phyloP scores from a whole-genome alignment of 495 filamentous ascomycete species.

The Penicillium fimorum region DNA sequence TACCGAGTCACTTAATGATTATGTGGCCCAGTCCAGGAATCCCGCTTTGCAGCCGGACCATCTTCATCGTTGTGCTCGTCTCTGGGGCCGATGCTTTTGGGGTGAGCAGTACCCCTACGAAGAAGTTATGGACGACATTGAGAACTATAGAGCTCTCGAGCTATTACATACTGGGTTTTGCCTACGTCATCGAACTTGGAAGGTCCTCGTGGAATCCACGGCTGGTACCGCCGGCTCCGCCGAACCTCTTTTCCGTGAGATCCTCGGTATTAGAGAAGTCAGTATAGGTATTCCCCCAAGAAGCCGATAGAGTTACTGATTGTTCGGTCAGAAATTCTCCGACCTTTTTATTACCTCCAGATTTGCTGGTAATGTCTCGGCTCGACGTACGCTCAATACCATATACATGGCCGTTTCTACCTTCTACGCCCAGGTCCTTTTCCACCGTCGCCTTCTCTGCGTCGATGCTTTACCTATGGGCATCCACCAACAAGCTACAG shows the following conservation, averaged over 20 bases:
- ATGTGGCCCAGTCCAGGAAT: conserved; percentile 36
- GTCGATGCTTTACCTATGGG: conserved; percentile 22
- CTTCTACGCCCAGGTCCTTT: conserved; percentile 44
- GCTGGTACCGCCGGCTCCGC: conserved; percentile 26
- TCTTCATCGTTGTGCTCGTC: conserved; percentile 39
- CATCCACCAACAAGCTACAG: conserved; percentile 34
- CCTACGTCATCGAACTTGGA: conserved; percentile 43
- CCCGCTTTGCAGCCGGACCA: conserved; percentile 41
- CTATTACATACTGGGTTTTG: conserved; percentile 35
- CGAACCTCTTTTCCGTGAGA: conserved; percentile 36
- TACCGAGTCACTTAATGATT: conserved; percentile 41
- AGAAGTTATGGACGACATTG: conserved; percentile 48
- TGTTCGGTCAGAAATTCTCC: conserved; percentile 31
- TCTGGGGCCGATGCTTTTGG: conserved; percentile 48
- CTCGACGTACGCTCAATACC: conserved; percentile 45
- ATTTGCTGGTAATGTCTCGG: conserved; percentile 33
- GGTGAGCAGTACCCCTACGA: conserved; percentile 46
- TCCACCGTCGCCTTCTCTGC: conserved; percentile 42
- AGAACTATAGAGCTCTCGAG: conserved; percentile 46
- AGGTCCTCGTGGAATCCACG: conserved; percentile 34
- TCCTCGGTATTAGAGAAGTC: conserved; percentile 36
- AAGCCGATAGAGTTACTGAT: conserved; percentile 5
- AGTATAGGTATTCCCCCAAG: neutral
- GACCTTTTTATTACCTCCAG: conserved; percentile 47
- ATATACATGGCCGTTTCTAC: conserved; percentile 47